These are phyloP conservation scores for Chloromonas sp. DNA, from an alignment of 163 green algal species.

Conservation along the genomic window DNA sequence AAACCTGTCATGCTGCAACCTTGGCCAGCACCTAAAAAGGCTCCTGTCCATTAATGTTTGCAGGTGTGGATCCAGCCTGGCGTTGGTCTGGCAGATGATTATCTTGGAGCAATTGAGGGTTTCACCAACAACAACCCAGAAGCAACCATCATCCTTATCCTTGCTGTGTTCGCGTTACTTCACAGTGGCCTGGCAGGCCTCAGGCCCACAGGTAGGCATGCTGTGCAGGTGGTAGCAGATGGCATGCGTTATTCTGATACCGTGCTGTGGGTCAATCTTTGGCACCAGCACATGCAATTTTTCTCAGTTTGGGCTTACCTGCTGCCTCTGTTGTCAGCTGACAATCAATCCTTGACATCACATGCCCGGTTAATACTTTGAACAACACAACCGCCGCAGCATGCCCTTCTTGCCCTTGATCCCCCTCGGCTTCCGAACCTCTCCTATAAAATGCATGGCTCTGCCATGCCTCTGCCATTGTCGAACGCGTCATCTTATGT, in stretches of 20 bases:
- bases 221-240: background rate
- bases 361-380: too few relatives aligned
- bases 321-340: too few relatives aligned
- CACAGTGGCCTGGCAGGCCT: slow-evolving; percentile 88
- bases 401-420: too few relatives aligned
- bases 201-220: slow-evolving; percentile 54
- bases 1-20: background rate
- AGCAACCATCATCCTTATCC: slow-evolving; percentile 75
- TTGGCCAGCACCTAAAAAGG: background rate
- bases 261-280: background rate
- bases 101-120: slow-evolving; percentile 51
- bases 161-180: slow-evolving; percentile 80
- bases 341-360: too few relatives aligned
- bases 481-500: too few relatives aligned
- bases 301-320: background rate
- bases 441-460: too few relatives aligned
- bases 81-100: slow-evolving; percentile 71
- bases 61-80: slow-evolving; percentile 85
- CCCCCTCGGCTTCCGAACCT: too few relatives aligned
- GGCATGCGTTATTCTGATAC: background rate
- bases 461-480: too few relatives aligned
- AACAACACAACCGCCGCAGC: too few relatives aligned
- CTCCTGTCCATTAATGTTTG: background rate
- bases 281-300: background rate
- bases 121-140: slow-evolving; percentile 52